A percentile compares a stretch with the other conserved stretches of the same genome.
phyloP scores from a whole-genome alignment of 2,329 filamentous ascomycete genomes.

The Colletotrichum lindemuthianum region DNA sequence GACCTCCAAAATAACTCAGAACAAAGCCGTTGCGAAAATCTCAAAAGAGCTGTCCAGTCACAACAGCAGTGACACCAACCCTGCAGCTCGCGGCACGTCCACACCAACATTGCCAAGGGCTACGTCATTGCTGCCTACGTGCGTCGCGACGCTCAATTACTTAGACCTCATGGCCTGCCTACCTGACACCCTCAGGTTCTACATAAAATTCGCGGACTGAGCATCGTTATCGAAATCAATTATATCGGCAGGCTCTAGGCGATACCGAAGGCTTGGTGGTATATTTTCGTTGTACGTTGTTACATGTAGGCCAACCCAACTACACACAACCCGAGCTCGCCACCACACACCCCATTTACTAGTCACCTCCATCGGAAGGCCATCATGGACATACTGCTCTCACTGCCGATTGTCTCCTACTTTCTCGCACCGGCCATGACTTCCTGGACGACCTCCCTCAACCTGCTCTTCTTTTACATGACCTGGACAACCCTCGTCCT shows the following conservation, averaged over 20 bases:
- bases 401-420: slow-evolving; percentile 77
- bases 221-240: neutral
- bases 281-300: neutral
- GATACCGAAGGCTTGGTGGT: no score
- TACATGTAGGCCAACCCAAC: neutral
- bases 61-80: no score
- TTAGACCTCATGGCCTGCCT: neutral
- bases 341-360: neutral
- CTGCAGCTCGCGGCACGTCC: neutral
- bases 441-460: slow-evolving; percentile 82
- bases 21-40: no score
- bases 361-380: neutral
- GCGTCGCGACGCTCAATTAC: slow-evolving; percentile 14
- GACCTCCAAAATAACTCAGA: no score
- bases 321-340: neutral
- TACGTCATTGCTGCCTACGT: slow-evolving; percentile 31
- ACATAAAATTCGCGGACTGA: neutral
- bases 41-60: no score
- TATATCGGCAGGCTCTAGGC: neutral
- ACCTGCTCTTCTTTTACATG: slow-evolving; percentile 89
- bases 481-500: slow-evolving; percentile 88
- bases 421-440: slow-evolving; percentile 69
- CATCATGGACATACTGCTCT: slow-evolving; percentile 73
- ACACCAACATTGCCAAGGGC: neutral
- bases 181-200: neutral